Evolutionary conservation across 805 yeast species (phyloP).

Genomic region (Candida fluviatilis): DNA sequence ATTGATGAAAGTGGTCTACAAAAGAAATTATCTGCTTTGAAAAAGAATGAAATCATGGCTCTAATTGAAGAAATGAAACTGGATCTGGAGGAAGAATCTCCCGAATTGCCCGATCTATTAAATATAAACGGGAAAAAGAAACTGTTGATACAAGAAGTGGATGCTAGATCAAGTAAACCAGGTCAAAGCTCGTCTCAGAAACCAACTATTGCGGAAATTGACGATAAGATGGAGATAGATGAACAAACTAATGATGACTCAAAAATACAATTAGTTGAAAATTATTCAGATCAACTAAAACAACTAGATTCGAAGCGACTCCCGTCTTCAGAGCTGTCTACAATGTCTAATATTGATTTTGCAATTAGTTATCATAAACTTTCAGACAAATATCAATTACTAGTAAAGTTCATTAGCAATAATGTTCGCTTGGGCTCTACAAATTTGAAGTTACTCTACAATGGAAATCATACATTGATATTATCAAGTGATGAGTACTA

Average conservation of each 20-base stretch:
- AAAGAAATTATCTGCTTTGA: conserved; percentile 27
- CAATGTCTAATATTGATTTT: not conserved
- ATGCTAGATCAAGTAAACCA: conserved; percentile 20
- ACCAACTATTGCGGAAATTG: not conserved
- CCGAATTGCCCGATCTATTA: conserved; percentile 26
- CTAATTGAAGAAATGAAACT: conserved; percentile 39
- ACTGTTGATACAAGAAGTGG: conserved; percentile 56
- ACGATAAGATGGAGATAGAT: not conserved
- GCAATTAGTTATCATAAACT: conserved; percentile 6
- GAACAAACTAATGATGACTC: too few species aligned
- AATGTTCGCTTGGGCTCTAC: conserved; percentile 12
- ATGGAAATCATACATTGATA: not conserved
- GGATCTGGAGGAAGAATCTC: conserved; percentile 13
- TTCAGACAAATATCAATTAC: conserved; percentile 3
- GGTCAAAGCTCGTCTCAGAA: not conserved
- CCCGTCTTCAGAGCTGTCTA: not conserved
- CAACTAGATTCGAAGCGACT: not conserved
- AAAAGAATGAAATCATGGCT: conserved; percentile 40
- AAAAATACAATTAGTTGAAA: not conserved
- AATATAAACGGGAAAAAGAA: conserved; percentile 20
- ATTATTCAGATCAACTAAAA: not conserved
- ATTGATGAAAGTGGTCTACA: conserved; percentile 34
- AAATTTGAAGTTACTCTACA: conserved; percentile 3
- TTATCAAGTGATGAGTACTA: conserved; percentile 4
- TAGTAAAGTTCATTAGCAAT: conserved; percentile 15